Conservation (phyloP, 1,284 basidiomycete genomes). For the Retiboletus flavoniger region DNA sequence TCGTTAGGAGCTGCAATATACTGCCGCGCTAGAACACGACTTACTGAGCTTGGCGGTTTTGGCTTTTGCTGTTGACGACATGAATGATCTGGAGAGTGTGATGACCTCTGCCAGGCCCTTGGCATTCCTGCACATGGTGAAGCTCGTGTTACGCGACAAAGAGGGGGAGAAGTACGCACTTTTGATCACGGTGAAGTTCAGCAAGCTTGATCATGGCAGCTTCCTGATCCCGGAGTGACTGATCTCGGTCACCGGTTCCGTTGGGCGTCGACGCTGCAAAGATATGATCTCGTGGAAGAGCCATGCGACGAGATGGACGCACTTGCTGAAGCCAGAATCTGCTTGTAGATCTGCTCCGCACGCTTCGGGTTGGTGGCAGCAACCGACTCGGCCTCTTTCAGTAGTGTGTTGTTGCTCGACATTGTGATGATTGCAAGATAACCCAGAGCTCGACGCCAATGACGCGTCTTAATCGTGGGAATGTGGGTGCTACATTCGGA, state of each 20-base stretch:
- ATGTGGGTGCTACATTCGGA: slow-evolving; percentile 5
- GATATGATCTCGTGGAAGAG: slow-evolving; percentile 5
- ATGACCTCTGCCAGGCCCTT: slow-evolving; percentile 86
- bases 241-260: slow-evolving; percentile 45
- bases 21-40: slow-evolving; percentile 28
- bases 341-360: slow-evolving; percentile 69
- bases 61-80: slow-evolving; percentile 94
- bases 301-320: slow-evolving; percentile 6
- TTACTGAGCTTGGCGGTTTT: slow-evolving; percentile 96
- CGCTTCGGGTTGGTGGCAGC: slow-evolving; percentile 45
- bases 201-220: slow-evolving; percentile 85
- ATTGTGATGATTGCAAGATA: slow-evolving; percentile 10
- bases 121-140: slow-evolving; percentile 61
- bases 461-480: slow-evolving; percentile 33
- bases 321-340: slow-evolving; percentile 51
- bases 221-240: slow-evolving; percentile 79
- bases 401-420: slow-evolving; percentile 45
- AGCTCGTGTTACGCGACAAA: not conserved
- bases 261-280: slow-evolving; percentile 28
- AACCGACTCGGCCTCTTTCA: slow-evolving; percentile 51
- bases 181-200: slow-evolving; percentile 83
- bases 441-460: slow-evolving; percentile 14
- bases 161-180: slow-evolving; percentile 50
- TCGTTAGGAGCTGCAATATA: not conserved
- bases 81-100: slow-evolving; percentile 83